phyloP scores from a whole-genome alignment of 345 rosid species.

The Dovyalis caffra region DNA sequence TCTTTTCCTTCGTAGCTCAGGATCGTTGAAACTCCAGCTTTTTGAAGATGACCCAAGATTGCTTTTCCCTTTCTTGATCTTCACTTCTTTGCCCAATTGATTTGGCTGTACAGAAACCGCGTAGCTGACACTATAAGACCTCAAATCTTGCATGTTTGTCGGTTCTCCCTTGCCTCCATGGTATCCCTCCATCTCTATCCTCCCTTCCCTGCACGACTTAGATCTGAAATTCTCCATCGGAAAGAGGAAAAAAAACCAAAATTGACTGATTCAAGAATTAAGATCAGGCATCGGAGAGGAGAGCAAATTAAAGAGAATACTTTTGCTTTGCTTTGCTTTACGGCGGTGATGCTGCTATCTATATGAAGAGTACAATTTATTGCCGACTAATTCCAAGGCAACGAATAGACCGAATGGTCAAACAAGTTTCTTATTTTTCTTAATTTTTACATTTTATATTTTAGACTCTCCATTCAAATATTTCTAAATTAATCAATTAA shows the following conservation, averaged over 20 bases:
- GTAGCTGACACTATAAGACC: constrained; percentile 51
- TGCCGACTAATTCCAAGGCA: too few relatives aligned
- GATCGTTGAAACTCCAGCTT: constrained; percentile 75
- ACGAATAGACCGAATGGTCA: too few relatives aligned
- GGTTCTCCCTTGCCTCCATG: constrained; percentile 38
- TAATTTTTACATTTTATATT: too few relatives aligned
- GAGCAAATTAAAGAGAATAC: not conserved
- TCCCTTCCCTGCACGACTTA: constrained; percentile 47
- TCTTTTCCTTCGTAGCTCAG: constrained; percentile 86
- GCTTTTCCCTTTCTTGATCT: constrained; percentile 53
- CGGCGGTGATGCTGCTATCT: constrained; percentile 5
- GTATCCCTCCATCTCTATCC: constrained; percentile 34
- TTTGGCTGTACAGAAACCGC: constrained; percentile 24
- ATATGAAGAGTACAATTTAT: too few relatives aligned
- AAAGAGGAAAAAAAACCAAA: not conserved
- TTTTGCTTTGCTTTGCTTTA: constrained; percentile 3
- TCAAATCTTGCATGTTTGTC: constrained; percentile 54
- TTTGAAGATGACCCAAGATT: constrained; percentile 41
- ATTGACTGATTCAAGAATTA: constrained; percentile 8
- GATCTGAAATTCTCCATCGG: constrained; percentile 64
- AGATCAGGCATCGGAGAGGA: not conserved
- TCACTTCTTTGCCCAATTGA: constrained; percentile 41
- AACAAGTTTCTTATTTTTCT: too few relatives aligned
- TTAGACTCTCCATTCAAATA: too few relatives aligned
- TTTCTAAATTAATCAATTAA: too few relatives aligned